A percentile compares a stretch with the other conserved stretches of the same genome.
Evolutionary conservation across 164 flowering plant species (phyloP).

Genomic region (grape (Vitis vinifera)): DNA sequence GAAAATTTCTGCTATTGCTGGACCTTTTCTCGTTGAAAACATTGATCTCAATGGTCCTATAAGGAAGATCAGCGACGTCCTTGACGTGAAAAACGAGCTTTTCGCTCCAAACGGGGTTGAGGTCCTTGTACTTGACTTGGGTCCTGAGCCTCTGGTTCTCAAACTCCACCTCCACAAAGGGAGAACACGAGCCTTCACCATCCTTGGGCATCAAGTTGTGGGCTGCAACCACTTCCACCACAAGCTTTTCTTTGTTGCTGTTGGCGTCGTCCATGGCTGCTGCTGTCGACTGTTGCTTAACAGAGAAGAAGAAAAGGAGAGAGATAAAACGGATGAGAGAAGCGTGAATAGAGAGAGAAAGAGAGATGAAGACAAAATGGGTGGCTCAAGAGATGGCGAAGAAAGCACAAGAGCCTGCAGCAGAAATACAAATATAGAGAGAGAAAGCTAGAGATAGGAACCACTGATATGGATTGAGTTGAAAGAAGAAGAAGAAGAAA

Average conservation of each 20-base stretch:
- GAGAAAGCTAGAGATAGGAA: neutral
- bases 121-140: constrained; percentile 46
- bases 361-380: constrained; percentile 13
- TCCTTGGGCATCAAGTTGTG: constrained; percentile 73
- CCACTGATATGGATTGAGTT: neutral
- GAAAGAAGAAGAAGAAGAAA: constrained; percentile 2
- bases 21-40: constrained; percentile 57
- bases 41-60: constrained; percentile 44
- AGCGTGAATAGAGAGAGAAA: constrained; percentile 3
- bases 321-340: constrained; percentile 1
- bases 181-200: constrained; percentile 61
- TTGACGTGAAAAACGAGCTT: constrained; percentile 51
- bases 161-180: constrained; percentile 66
- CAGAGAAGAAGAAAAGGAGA: neutral
- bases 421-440: constrained; percentile 1
- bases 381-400: constrained; percentile 12
- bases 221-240: constrained; percentile 64
- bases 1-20: constrained; percentile 48
- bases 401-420: constrained; percentile 18
- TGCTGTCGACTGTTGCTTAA: neutral
- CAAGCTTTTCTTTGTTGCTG: constrained; percentile 49
- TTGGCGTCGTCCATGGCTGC: neutral
- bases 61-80: constrained; percentile 47
- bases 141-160: constrained; percentile 53
- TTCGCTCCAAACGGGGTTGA: constrained; percentile 70